phyloP scores from a whole-genome alignment of 2,329 filamentous ascomycete genomes.

The Trichophaea hybrida region DNA sequence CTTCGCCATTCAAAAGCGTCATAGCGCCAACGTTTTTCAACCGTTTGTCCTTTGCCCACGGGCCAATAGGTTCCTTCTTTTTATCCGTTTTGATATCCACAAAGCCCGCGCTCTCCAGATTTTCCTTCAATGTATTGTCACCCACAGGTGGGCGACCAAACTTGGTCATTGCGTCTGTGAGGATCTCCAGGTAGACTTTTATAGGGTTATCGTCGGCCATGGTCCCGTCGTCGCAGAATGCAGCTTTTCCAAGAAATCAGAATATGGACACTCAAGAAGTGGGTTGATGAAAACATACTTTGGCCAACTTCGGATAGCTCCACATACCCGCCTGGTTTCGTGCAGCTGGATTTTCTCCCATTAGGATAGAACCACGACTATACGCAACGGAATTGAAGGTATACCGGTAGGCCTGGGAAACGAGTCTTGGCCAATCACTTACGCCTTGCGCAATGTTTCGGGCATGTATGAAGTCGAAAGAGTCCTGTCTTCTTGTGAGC shows the following conservation, averaged over 20 bases:
- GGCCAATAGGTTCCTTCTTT: slow-evolving; percentile 7
- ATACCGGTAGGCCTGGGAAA: background rate
- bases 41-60: slow-evolving; percentile 14
- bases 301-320: slow-evolving; percentile 15
- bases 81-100: slow-evolving; percentile 3
- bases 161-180: background rate
- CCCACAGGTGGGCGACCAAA: background rate
- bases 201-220: slow-evolving; percentile 7
- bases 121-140: background rate
- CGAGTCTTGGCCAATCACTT: slow-evolving; percentile 8
- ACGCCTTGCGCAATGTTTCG: slow-evolving; percentile 12
- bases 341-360: background rate
- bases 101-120: slow-evolving; percentile 6
- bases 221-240: slow-evolving; percentile 13
- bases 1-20: slow-evolving; percentile 1
- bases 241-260: background rate
- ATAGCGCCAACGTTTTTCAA: slow-evolving; percentile 7
- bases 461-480: slow-evolving; percentile 18
- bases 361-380: background rate
- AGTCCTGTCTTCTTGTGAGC: too few species aligned
- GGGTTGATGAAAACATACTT: background rate
- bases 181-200: background rate
- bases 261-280: background rate
- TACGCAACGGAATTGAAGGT: background rate
- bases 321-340: slow-evolving; percentile 18